These are phyloP conservation scores for Escovopsis sp. DNA, from an alignment of 2,329 filamentous ascomycete species.

Conservation along the genomic window DNA sequence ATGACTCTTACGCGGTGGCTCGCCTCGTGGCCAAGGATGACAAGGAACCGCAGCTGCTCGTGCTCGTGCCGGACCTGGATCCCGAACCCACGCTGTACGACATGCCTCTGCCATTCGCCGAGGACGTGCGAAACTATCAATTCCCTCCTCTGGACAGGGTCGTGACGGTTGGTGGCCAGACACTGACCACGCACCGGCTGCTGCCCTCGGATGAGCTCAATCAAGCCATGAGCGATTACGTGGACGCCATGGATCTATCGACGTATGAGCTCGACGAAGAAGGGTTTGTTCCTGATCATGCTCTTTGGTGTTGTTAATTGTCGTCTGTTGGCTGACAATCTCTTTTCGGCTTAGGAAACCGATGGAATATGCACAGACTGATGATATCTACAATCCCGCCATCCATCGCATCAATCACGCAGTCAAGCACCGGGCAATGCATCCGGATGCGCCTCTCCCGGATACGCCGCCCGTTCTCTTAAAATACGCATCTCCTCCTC, in stretches of 20 bases:
- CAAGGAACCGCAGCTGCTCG: conserved; percentile 59
- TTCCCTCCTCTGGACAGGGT: conserved; percentile 85
- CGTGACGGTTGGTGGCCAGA: conserved; percentile 71
- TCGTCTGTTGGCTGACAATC: background rate
- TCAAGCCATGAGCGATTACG: conserved; percentile 76
- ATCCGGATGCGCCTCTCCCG: conserved; percentile 50
- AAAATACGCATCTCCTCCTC: conserved; percentile 59
- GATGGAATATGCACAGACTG: conserved; percentile 58
- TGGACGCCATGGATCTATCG: conserved; percentile 84
- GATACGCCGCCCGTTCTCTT: conserved; percentile 49
- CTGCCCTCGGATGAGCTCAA: conserved; percentile 62
- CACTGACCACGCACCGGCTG: conserved; percentile 67
- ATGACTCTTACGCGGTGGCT: conserved; percentile 75
- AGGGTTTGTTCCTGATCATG: conserved; percentile 35
- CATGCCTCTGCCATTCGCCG: conserved; percentile 78
- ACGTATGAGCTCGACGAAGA: conserved; percentile 58
- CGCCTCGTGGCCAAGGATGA: conserved; percentile 73
- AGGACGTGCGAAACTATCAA: conserved; percentile 79
- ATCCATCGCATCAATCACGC: conserved; percentile 85
- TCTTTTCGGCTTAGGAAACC: conserved; percentile 18
- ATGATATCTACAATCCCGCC: conserved; percentile 70
- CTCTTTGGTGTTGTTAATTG: too few relatives aligned
- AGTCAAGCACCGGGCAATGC: conserved; percentile 66
- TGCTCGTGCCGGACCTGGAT: conserved; percentile 71
- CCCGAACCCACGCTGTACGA: conserved; percentile 77